Percentiles rank a stretch among this genome's conserved stretches.
Evolutionary conservation across 2,329 filamentous ascomycete species (phyloP).

Genomic region (Diplocarpon mali): DNA sequence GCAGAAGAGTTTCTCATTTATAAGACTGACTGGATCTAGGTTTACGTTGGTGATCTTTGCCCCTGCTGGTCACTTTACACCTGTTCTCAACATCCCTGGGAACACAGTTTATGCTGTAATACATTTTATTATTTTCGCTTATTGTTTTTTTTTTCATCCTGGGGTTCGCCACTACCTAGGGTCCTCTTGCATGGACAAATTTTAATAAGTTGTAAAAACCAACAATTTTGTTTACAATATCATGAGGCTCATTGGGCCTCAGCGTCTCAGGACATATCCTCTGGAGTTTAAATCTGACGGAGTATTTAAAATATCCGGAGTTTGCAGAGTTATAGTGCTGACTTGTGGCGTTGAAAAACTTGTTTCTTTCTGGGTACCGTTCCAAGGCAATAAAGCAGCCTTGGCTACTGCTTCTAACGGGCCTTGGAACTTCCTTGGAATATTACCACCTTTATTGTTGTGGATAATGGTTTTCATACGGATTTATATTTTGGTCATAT

Average conservation of each 20-base stretch:
- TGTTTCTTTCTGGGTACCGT: too few relatives aligned
- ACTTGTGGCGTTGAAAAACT: conserved; percentile 34
- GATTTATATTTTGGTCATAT: conserved; percentile 63
- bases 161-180: conserved; percentile 59
- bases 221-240: conserved; percentile 35
- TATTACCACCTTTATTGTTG: conserved; percentile 69
- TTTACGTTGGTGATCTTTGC: conserved; percentile 47
- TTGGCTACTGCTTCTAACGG: conserved; percentile 52
- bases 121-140: conserved; percentile 56
- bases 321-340: background rate
- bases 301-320: background rate
- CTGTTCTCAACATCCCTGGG: conserved; percentile 32
- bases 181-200: conserved; percentile 58
- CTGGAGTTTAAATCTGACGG: too few relatives aligned
- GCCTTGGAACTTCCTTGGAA: conserved; percentile 58
- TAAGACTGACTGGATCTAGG: conserved; percentile 50
- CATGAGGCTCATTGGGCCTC: background rate
- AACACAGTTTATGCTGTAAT: conserved; percentile 40
- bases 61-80: conserved; percentile 37
- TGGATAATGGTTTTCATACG: conserved; percentile 52
- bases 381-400: too few relatives aligned
- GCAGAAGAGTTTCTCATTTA: conserved; percentile 54
- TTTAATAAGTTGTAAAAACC: conserved; percentile 55
- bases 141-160: conserved; percentile 52
- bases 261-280: too few relatives aligned